A percentile compares a stretch with the other conserved stretches of the same genome.
Evolutionary conservation across 2,329 filamentous ascomycete genomes (phyloP).

Genomic region (Trichoderma cornu-damae): DNA sequence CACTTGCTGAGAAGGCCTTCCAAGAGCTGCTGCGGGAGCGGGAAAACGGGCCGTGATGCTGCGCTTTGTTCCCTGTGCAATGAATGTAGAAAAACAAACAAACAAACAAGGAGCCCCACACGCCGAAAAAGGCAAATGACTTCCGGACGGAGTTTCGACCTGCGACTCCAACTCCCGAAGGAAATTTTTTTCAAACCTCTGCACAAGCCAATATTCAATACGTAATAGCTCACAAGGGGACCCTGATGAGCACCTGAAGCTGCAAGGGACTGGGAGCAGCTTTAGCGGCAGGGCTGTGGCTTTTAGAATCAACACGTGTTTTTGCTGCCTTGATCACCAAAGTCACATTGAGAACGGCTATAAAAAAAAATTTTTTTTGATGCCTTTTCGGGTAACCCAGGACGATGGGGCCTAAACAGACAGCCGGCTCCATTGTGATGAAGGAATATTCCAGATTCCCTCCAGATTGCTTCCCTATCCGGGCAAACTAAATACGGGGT

Average conservation of each 20-base stretch:
- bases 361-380: neutral
- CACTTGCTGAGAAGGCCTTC: neutral
- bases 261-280: neutral
- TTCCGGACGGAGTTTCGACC: neutral
- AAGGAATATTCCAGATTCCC: neutral
- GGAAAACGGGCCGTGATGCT: constrained; percentile 3
- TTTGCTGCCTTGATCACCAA: constrained; percentile 5
- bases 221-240: constrained; percentile 4
- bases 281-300: neutral
- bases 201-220: neutral
- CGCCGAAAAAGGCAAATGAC: too few species aligned
- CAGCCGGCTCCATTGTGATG: neutral
- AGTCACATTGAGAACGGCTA: constrained; percentile 9
- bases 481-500: neutral
- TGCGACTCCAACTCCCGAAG: neutral
- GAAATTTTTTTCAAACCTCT: neutral
- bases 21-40: constrained; percentile 1
- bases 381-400: neutral
- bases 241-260: constrained; percentile 3
- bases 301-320: constrained; percentile 13
- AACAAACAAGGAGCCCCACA: neutral
- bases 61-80: neutral
- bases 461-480: constrained; percentile 7
- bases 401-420: neutral
- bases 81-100: neutral